Conservation (phyloP, 495 filamentous ascomycete genomes). For the Sordaria brevicollis region DNA sequence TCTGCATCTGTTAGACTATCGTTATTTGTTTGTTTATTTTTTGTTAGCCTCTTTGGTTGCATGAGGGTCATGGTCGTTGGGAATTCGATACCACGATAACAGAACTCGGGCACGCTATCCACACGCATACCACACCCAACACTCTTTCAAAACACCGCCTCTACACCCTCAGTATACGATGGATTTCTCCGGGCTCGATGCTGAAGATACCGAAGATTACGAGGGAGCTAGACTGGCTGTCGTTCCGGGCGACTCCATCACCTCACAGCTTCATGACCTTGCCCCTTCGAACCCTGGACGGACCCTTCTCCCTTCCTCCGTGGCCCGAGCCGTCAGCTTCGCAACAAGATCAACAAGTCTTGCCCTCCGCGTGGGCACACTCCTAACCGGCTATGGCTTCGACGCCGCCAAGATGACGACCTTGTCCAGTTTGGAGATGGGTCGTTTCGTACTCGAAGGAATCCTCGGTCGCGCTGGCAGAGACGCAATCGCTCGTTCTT, state of each 20-base stretch:
- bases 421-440: slow-evolving; percentile 58
- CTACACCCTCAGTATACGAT: neutral
- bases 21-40: neutral
- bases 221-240: neutral
- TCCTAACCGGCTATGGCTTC: slow-evolving; percentile 54
- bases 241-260: slow-evolving; percentile 6
- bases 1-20: neutral
- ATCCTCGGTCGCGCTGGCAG: slow-evolving; percentile 58
- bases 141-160: neutral
- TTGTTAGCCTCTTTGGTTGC: neutral
- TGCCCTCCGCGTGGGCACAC: slow-evolving; percentile 57
- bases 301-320: slow-evolving; percentile 55
- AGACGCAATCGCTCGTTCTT: slow-evolving; percentile 48
- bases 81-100: neutral
- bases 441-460: slow-evolving; percentile 54
- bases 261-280: slow-evolving; percentile 8
- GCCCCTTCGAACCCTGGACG: slow-evolving; percentile 26
- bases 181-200: neutral
- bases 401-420: slow-evolving; percentile 59
- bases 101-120: neutral
- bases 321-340: slow-evolving; percentile 61
- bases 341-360: slow-evolving; percentile 59
- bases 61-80: neutral
- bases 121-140: neutral
- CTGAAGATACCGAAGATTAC: neutral